phyloP scores from a whole-genome alignment of 805 yeast genomes.

The Blastobotrys attinorum region DNA sequence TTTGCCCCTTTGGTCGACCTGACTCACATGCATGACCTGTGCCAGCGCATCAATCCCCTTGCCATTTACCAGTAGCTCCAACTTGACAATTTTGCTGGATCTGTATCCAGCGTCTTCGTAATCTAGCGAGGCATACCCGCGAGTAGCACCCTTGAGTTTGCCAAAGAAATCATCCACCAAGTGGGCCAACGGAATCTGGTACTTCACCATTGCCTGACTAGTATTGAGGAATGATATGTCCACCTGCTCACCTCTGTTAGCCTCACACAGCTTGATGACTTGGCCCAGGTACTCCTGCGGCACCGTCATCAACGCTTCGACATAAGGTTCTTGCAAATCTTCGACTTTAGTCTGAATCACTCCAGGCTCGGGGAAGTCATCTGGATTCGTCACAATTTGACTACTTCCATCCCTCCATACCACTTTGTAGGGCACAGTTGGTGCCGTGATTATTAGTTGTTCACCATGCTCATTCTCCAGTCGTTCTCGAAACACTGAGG shows the following conservation, averaged over 20 bases:
- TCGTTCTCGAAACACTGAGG: slow-evolving; percentile 88
- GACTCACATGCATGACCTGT: slow-evolving; percentile 77
- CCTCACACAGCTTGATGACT: slow-evolving; percentile 80
- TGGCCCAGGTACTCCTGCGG: slow-evolving; percentile 85
- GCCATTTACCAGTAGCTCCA: slow-evolving; percentile 87
- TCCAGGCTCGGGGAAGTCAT: slow-evolving; percentile 71
- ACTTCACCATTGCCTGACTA: slow-evolving; percentile 75
- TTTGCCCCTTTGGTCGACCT: slow-evolving; percentile 62
- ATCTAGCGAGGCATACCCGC: slow-evolving; percentile 90
- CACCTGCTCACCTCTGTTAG: slow-evolving; percentile 72
- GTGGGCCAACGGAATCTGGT: slow-evolving; percentile 78
- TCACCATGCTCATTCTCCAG: slow-evolving; percentile 93
- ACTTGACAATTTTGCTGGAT: slow-evolving; percentile 71
- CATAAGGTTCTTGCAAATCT: slow-evolving; percentile 71
- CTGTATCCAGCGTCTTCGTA: slow-evolving; percentile 90
- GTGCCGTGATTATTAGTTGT: slow-evolving; percentile 83
- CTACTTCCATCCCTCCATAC: slow-evolving; percentile 59
- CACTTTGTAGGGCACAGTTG: slow-evolving; percentile 88
- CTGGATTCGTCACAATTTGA: slow-evolving; percentile 75
- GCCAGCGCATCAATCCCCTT: slow-evolving; percentile 86
- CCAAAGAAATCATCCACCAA: slow-evolving; percentile 95
- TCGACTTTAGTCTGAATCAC: slow-evolving; percentile 35
- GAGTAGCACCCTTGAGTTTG: slow-evolving; percentile 77
- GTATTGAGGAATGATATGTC: slow-evolving; percentile 70
- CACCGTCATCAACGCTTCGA: slow-evolving; percentile 80